Evolutionary conservation across 257 asterid species (phyloP), one percentile per base, ranked within the genome.

Genomic region (Perilla frutescens): DNA sequence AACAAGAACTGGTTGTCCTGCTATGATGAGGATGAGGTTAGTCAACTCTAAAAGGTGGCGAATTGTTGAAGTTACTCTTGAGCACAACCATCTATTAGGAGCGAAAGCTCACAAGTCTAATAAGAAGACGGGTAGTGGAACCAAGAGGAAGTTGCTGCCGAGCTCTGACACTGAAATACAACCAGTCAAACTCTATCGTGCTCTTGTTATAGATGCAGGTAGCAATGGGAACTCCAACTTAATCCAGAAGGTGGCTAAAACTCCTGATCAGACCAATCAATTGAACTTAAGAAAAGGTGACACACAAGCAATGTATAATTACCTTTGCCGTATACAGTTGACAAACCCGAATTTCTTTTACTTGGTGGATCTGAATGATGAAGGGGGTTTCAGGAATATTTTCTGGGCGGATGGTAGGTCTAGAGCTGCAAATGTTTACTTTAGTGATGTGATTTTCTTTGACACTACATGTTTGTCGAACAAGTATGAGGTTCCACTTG

Each of bases 1-100:
- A 78, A 90, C 96, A 36, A 83, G 97, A 77, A 90, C 97, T 0
- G 96, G 97, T 49, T 92, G 96, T 76, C 87, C 83, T 68, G 97
- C 96, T 14, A 92, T 92, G 96, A 59, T 92, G 77, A 83, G 96
- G 77, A 74, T 88, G 86, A 87, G 96, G 70, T 78, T 88, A 64
- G 87, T 74, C 62, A 90, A 84, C 62, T 87, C 93, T 36, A 88
- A 72, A 74, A 87, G 96, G 71, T 92, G 97, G 97, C 83, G 93
- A 51, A 82, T 90, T 36, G 89, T 87, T 41, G 97, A 88, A 74
- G 94, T 83, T 40, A 83, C 78, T 45, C 91, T 88, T 6, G 93
- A 88, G 45, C 98, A 92, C 83, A 92, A 90, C 81, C 96, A 92
- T 72, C 67, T 69, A 62, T 88, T 92, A 83, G 88, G 89, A 56